Percentiles rank a stretch among this genome's conserved stretches.
These are phyloP conservation scores for Stramenopiles sp. DNA, from an alignment of 352 stramenopile genomes.

Conservation along the genomic window DNA sequence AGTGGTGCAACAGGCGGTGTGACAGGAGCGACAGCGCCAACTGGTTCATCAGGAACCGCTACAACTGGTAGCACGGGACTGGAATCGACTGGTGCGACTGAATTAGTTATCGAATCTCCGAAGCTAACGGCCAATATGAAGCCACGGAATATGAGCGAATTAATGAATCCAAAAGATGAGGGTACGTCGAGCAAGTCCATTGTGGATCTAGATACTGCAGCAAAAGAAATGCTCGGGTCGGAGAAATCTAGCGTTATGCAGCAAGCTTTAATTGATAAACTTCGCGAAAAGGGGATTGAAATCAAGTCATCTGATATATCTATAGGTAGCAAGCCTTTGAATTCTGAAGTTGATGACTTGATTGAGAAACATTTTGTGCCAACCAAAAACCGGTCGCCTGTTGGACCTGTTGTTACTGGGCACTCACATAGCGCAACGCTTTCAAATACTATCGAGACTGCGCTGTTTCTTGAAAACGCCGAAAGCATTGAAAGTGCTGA, in stretches of 20 bases:
- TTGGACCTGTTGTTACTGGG: neutral
- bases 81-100: neutral
- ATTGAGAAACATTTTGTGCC: neutral
- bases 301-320: neutral
- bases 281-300: neutral
- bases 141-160: neutral
- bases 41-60: neutral
- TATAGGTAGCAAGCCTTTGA: neutral
- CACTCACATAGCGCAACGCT: neutral
- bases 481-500: slow-evolving; percentile 1
- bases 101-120: neutral
- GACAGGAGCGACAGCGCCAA: too few relatives aligned
- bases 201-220: neutral
- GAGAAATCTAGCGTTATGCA: neutral
- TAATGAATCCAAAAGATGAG: neutral
- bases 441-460: neutral
- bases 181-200: neutral
- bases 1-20: too few relatives aligned
- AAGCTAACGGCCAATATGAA: neutral
- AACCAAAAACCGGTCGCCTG: neutral
- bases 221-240: neutral
- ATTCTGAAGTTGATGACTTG: neutral
- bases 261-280: neutral
- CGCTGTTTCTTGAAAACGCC: neutral
- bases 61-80: too few relatives aligned